Percentiles rank a stretch among this genome's conserved stretches.
Conservation (phyloP, 768 basidiomycete species). For the Leccinum boreale region DNA sequence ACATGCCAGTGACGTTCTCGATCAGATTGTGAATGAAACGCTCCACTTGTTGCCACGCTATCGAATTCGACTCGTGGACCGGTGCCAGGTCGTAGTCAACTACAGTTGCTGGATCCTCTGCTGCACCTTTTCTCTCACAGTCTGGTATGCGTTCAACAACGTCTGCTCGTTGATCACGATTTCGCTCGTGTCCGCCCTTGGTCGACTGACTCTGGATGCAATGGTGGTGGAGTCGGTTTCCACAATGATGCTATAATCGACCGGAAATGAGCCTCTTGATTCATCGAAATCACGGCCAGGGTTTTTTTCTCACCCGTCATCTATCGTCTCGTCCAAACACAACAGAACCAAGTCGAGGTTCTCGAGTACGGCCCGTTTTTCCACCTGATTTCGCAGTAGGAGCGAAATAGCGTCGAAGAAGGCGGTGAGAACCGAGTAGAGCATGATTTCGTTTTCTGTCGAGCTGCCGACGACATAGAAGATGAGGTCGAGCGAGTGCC, state of each 20-base stretch:
- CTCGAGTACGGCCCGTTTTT: constrained; percentile 92
- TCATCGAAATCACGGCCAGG: not conserved
- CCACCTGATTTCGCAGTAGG: constrained; percentile 86
- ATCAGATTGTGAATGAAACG: not conserved
- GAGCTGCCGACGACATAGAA: constrained; percentile 90
- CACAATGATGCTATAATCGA: constrained; percentile 74
- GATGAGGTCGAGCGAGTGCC: constrained; percentile 92
- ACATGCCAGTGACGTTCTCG: not conserved
- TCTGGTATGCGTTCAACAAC: constrained; percentile 88
- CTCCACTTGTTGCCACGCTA: not conserved
- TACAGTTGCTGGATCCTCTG: constrained; percentile 79
- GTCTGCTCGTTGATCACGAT: constrained; percentile 99
- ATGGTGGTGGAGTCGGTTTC: constrained; percentile 97
- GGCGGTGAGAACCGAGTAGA: constrained; percentile 77
- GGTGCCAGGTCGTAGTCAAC: constrained; percentile 1
- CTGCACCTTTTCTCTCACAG: constrained; percentile 80
- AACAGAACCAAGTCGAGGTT: constrained; percentile 90
- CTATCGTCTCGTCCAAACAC: constrained; percentile 94
- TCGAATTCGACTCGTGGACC: not conserved
- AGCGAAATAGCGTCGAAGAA: constrained; percentile 84
- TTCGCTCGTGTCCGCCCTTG: constrained; percentile 89
- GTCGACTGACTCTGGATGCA: constrained; percentile 88
- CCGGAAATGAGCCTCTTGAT: constrained; percentile 10
- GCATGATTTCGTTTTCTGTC: constrained; percentile 94
- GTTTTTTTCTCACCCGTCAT: constrained; percentile 78